Percentiles rank a stretch among this genome's conserved stretches.
These are phyloP conservation scores for Ramaria sp. DNA, from an alignment of 768 basidiomycete genomes.

Conservation along the genomic window DNA sequence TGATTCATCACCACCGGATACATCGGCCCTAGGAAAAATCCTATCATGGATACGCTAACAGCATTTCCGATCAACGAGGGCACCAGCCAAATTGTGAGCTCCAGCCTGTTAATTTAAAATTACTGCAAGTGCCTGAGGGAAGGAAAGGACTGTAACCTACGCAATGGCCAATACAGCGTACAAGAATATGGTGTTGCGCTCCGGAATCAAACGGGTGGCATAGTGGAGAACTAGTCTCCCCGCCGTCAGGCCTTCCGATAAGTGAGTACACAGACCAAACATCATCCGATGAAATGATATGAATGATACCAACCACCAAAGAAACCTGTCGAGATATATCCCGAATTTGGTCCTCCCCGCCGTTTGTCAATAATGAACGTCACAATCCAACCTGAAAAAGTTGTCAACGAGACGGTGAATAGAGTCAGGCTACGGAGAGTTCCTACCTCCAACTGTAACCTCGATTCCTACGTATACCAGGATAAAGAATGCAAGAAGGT, in stretches of 20 bases:
- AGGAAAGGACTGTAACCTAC: constrained; percentile 8
- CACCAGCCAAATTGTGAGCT: constrained; percentile 48
- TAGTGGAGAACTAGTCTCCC: constrained; percentile 39
- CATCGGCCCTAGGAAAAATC: constrained; percentile 42
- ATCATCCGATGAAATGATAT: neutral
- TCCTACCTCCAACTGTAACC: constrained; percentile 36
- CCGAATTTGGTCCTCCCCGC: constrained; percentile 35
- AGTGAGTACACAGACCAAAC: neutral
- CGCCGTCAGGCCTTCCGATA: constrained; percentile 36
- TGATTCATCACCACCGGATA: constrained; percentile 59
- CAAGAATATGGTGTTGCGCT: constrained; percentile 22
- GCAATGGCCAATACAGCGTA: constrained; percentile 22
- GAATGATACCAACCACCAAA: constrained; percentile 9
- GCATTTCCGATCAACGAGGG: constrained; percentile 43
- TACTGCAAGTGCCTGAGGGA: neutral
- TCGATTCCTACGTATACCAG: constrained; percentile 64
- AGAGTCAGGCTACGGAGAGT: neutral
- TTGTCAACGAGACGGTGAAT: neutral
- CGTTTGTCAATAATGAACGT: constrained; percentile 40
- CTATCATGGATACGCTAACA: constrained; percentile 42
- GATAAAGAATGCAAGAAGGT: constrained; percentile 52
- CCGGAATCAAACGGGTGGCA: constrained; percentile 5
- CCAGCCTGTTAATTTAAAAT: constrained; percentile 26
- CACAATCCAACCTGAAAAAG: constrained; percentile 49
- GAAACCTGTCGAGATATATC: constrained; percentile 38